Conservation (phyloP, 148 eudicot genomes). For the Vaccinium corymbosum region DNA sequence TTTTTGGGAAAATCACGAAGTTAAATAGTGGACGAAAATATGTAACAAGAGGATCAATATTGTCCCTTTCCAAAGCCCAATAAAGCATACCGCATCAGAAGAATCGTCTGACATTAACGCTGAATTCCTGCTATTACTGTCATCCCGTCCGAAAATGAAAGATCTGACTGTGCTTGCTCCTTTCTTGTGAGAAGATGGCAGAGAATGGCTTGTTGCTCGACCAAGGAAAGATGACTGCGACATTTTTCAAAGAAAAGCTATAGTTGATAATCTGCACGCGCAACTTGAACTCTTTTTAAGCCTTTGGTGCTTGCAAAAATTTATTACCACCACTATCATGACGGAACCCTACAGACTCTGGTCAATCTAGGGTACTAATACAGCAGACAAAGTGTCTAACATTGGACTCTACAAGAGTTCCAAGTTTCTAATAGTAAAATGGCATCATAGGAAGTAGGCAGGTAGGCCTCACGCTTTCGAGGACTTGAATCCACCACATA, state of each 20-base stretch:
- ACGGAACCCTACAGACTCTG: neutral
- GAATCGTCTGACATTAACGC: conserved; percentile 57
- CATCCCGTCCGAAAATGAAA: conserved; percentile 87
- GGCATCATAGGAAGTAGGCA: neutral
- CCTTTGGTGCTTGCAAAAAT: conserved; percentile 6
- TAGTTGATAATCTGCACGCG: neutral
- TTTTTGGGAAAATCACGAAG: neutral
- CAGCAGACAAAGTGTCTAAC: neutral
- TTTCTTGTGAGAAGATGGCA: conserved; percentile 44
- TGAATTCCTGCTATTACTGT: conserved; percentile 83
- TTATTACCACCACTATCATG: neutral
- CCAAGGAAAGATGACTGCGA: conserved; percentile 83
- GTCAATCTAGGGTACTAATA: neutral
- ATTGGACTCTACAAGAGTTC: neutral
- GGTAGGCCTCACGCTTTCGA: neutral
- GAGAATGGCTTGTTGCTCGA: conserved; percentile 53
- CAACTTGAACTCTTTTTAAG: neutral
- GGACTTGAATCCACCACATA: neutral
- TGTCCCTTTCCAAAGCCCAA: neutral
- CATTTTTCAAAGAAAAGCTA: conserved; percentile 2
- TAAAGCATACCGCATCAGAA: conserved; percentile 46
- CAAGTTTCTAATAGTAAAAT: neutral
- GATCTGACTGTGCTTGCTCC: conserved; percentile 49
- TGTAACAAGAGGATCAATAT: neutral
- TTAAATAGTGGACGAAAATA: neutral